Evolutionary conservation across 176 grass and related monocot species (phyloP), one percentile per base, ranked within the genome.

Genomic region (Hyparrhenia diplandra): DNA sequence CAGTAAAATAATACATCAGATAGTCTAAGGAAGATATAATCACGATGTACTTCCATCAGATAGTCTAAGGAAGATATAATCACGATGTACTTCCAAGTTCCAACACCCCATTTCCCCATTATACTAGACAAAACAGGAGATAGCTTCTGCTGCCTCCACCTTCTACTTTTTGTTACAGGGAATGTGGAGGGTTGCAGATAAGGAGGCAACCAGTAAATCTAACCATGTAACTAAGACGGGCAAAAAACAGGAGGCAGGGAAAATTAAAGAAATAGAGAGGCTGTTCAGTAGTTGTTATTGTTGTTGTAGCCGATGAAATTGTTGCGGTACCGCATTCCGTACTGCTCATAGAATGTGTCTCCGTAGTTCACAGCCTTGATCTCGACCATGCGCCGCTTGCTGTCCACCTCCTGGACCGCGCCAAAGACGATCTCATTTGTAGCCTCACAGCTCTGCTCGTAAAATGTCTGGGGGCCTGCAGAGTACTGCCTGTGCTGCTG

Each of bases 391-490:
- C 89, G 83, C 37, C 77, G 83, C 76, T 91, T 90, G 80, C 85
- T 91, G 75, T 91, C 90, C 75, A 86, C 79, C 77, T 97, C 91
- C 80, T 99, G 97, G n/a, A 96, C 97, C 1, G 93, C 97, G 29
- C 97, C 97, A 36, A 99, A 99, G 66, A 96, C 93, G 0, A 99
- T 84, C 78, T 99, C 97, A 36, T 99, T 96, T n/a, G 90, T 99
- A 14, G 91, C 84, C 69, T 99, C 93, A 0, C 93, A 93, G 82
- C 91, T 99, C 83, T 93, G 86, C 83, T 96, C 85, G 42, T 99
- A 96, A 75, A 87, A 88, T 13, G 97, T 99, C 35, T 88, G 89
- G 0, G 97, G 93, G 31, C 97, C 93, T 16, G 87, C 43, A 0
- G 97, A 93, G 80, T 94, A 91, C 28, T 99, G 97, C 76, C 89